Base-by-base conservation (phyloP, 2,329 filamentous ascomycete genomes). In the Rachicladosporium sp. region DNA sequence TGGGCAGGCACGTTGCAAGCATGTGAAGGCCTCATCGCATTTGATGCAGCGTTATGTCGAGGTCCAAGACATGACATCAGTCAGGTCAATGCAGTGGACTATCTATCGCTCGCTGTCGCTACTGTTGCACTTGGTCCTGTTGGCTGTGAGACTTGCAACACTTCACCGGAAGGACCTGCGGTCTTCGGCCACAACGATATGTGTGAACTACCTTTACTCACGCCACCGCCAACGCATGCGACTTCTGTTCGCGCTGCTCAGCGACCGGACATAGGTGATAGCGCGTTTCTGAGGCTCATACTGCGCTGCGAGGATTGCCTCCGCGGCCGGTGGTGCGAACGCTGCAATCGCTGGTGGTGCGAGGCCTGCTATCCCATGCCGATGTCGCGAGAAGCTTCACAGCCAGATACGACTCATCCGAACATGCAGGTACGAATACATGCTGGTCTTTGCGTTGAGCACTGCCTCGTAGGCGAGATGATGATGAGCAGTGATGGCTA, bases 291-390 rank as follows among this genome's bases (percentile, higher is more conserved):
- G 9, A 59, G 61, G 12, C 76, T 89, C 38, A 76, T 91, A 15
- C 74, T 81, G 2, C 77, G 88, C 10, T 96, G 89, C 56, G 66
- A 75, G 40, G 80, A 84, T 41, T 96, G 89, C 51, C 67, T 95
- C 11, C 73, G 75, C n/a, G 79, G 84, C 49, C 76, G 89, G 27
- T 87, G 84, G 67, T 96, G 89, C 56, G 75, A 82, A 50, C 74
- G 76, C 38, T 96, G 89, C 61, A 74, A 82, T 55, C 82, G 82
- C 50, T 96, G 88, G 87, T 95, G 89, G 84, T 94, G 89, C 57
- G 82, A 89, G 59, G 67, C 73, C 35, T 96, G 82, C 68, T 89
- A 79, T 56, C 68, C 70, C 52, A 68, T 65, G 31, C 62, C 60
- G 6, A 36, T 50, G 36, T 60, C 47, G 41, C 55, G 50, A 51